Evolutionary conservation across 805 yeast species (phyloP).

Genomic region (Metschnikowia chrysomelidarum): DNA sequence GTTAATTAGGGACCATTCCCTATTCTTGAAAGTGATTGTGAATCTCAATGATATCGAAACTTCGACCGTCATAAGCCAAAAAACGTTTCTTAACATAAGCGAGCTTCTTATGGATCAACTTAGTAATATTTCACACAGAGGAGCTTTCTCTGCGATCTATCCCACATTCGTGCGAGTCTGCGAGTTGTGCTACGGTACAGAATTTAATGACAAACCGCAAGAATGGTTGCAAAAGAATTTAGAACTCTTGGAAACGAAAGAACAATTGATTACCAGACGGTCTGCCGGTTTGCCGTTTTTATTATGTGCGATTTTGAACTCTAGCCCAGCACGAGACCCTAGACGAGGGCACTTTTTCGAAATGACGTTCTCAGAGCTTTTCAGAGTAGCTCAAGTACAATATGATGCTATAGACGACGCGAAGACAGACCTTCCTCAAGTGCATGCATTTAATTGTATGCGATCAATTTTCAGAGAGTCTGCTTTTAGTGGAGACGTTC

Average conservation of each 20-base stretch:
- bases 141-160: slow-evolving; percentile 86
- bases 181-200: slow-evolving; percentile 43
- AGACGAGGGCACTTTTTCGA: slow-evolving; percentile 33
- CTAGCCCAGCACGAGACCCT: slow-evolving; percentile 33
- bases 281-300: slow-evolving; percentile 91
- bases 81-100: slow-evolving; percentile 41
- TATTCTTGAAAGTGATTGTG: slow-evolving; percentile 49
- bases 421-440: slow-evolving; percentile 80
- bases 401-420: slow-evolving; percentile 43
- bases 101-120: slow-evolving; percentile 62
- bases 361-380: slow-evolving; percentile 50
- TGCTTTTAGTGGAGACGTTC: slow-evolving; percentile 48
- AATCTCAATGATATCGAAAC: slow-evolving; percentile 12
- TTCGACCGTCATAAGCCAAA: slow-evolving; percentile 21
- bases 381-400: slow-evolving; percentile 54
- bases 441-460: slow-evolving; percentile 88
- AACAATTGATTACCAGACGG: slow-evolving; percentile 78
- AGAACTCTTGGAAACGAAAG: slow-evolving; percentile 47
- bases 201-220: slow-evolving; percentile 40
- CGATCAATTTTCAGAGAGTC: slow-evolving; percentile 73
- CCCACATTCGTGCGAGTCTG: slow-evolving; percentile 77
- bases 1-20: slow-evolving; percentile 55
- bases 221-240: slow-evolving; percentile 63
- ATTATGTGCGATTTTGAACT: slow-evolving; percentile 68
- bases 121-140: slow-evolving; percentile 77